Percentiles rank a stretch among this genome's conserved stretches.
phyloP scores from a whole-genome alignment of 106 monocot species.

The Dendrobium nobile region DNA sequence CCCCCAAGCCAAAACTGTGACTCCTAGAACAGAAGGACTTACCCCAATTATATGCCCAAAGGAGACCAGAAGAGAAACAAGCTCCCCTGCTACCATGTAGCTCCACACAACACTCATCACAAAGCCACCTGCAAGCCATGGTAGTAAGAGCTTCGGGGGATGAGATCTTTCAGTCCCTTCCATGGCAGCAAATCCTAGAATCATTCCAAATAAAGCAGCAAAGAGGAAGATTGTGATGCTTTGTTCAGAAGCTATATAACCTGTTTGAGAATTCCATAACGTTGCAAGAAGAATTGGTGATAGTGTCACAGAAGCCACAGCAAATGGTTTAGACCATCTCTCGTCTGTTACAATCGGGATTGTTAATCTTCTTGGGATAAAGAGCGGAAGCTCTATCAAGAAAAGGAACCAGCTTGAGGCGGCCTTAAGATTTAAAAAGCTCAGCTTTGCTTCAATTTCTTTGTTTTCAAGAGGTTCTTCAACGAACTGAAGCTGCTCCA shows the following conservation, averaged over 20 bases:
- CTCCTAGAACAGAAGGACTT: conserved; percentile 30
- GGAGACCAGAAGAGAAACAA: conserved; percentile 36
- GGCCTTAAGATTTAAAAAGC: background rate
- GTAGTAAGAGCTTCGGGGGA: conserved; percentile 28
- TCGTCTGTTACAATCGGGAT: conserved; percentile 36
- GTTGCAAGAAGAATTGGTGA: conserved; percentile 32
- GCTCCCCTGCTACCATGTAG: conserved; percentile 37
- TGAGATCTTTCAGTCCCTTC: conserved; percentile 12
- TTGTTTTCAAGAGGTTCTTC: background rate
- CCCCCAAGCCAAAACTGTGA: conserved; percentile 54
- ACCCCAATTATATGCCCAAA: conserved; percentile 25
- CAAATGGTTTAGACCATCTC: conserved; percentile 46
- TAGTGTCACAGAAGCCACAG: conserved; percentile 19
- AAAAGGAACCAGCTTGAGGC: background rate
- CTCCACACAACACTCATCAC: conserved; percentile 48
- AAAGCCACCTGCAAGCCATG: conserved; percentile 47
- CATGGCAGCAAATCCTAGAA: conserved; percentile 5
- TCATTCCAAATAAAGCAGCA: conserved; percentile 17
- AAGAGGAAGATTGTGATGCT: conserved; percentile 20
- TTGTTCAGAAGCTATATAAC: background rate
- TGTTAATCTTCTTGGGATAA: conserved; percentile 38
- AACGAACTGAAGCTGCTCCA: background rate
- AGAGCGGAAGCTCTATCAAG: conserved; percentile 35
- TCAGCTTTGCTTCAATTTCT: background rate
- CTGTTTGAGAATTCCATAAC: conserved; percentile 21